phyloP scores from a whole-genome alignment of 2,329 filamentous ascomycete genomes.

The Epichloe festucae region DNA sequence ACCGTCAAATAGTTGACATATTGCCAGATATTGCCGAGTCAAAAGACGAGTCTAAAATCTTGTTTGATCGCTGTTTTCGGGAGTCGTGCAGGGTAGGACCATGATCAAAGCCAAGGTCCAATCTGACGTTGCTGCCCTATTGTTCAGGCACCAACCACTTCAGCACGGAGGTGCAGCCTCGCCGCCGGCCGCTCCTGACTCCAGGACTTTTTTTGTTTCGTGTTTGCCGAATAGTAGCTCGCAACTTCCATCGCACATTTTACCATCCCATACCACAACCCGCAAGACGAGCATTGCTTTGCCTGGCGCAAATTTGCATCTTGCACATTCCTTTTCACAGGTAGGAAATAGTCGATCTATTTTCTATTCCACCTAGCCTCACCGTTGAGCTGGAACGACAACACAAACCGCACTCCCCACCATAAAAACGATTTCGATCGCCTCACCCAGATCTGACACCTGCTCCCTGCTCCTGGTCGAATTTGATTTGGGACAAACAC shows the following conservation, averaged over 20 bases:
- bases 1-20: no score
- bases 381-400: neutral
- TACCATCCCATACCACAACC: constrained; percentile 7
- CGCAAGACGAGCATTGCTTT: constrained; percentile 15
- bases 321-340: constrained; percentile 6
- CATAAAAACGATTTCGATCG: constrained; percentile 5
- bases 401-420: constrained; percentile 1
- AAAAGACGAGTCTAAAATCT: neutral
- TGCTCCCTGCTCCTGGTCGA: constrained; percentile 9
- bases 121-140: neutral
- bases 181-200: neutral
- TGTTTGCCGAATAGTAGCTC: constrained; percentile 4
- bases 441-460: constrained; percentile 11
- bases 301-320: constrained; percentile 27
- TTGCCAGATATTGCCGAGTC: no score
- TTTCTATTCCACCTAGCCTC: constrained; percentile 8
- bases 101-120: no score
- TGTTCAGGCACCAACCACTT: neutral
- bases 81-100: neutral
- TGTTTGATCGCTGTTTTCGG: neutral
- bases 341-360: constrained; percentile 17
- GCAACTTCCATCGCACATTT: constrained; percentile 9
- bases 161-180: neutral
- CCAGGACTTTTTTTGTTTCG: neutral
- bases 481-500: constrained; percentile 1